A percentile compares a stretch with the other conserved stretches of the same genome.
phyloP scores from a whole-genome alignment of 768 basidiomycete species.

The Amanita pallidorosea region DNA sequence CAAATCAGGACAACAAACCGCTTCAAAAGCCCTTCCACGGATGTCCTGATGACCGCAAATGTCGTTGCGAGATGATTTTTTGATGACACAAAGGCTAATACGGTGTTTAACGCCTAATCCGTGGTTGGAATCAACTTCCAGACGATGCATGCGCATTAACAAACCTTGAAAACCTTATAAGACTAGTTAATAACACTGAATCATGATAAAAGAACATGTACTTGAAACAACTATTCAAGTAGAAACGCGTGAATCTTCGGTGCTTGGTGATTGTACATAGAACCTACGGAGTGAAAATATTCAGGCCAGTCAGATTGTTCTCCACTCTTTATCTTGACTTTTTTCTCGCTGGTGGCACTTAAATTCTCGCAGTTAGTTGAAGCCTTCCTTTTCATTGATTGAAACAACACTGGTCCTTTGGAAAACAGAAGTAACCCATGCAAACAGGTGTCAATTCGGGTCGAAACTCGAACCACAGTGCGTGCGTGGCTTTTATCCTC shows the following conservation, averaged over 20 bases:
- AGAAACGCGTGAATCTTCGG: not conserved
- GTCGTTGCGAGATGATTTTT: conserved; percentile 74
- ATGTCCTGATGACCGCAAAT: conserved; percentile 61
- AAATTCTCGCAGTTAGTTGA: not conserved
- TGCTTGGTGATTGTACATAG: not conserved
- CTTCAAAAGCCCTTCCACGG: conserved; percentile 74
- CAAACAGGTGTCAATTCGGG: not conserved
- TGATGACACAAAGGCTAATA: conserved; percentile 78
- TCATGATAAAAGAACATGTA: not conserved
- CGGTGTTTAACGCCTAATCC: conserved; percentile 67
- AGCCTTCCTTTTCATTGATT: conserved; percentile 13
- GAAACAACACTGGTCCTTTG: not conserved
- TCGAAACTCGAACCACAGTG: not conserved
- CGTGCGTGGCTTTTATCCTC: not conserved
- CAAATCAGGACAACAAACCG: conserved; percentile 31
- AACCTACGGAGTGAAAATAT: conserved; percentile 47
- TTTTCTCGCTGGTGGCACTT: not conserved
- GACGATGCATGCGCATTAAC: not conserved
- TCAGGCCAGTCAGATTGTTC: conserved; percentile 38
- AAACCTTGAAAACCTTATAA: conserved; percentile 50
- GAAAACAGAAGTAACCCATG: not conserved
- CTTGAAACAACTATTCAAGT: not conserved
- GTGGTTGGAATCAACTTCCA: not conserved
- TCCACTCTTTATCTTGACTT: conserved; percentile 5
- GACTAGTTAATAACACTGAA: not conserved